These are phyloP conservation scores for Phtheirospermum japonicum DNA, from an alignment of 257 asterid species.

Conservation along the genomic window DNA sequence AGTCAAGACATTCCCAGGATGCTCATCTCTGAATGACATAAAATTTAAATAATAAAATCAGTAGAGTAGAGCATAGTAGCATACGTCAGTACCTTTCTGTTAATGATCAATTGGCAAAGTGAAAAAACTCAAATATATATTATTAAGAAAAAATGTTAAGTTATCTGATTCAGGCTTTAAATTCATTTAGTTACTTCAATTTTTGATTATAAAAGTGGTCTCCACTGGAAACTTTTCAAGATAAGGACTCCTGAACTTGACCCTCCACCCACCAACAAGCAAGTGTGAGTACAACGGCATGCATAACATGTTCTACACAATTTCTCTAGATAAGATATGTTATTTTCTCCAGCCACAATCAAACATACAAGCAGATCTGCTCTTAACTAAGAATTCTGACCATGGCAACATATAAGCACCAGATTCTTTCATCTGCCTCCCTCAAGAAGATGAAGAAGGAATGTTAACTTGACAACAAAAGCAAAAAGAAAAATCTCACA, in stretches of 20 bases:
- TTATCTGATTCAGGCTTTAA: neutral
- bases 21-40: slow-evolving; percentile 52
- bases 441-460: neutral
- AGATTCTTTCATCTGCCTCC: slow-evolving; percentile 18
- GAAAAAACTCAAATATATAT: slow-evolving; percentile 3
- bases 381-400: neutral
- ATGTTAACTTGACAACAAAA: neutral
- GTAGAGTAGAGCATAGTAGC: neutral
- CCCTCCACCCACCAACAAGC: neutral
- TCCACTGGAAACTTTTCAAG: neutral
- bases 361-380: slow-evolving; percentile 20
- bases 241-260: neutral
- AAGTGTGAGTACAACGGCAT: slow-evolving; percentile 13
- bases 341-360: slow-evolving; percentile 8
- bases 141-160: neutral
- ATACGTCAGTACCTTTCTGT: slow-evolving; percentile 1
- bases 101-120: neutral
- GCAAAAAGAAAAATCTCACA: slow-evolving; percentile 8
- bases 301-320: slow-evolving; percentile 11
- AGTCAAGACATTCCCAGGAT: slow-evolving; percentile 69
- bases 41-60: slow-evolving; percentile 21
- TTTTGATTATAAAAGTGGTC: neutral
- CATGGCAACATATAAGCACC: slow-evolving; percentile 5
- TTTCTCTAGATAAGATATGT: neutral
- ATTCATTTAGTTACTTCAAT: neutral